Percentiles rank a stretch among this genome's conserved stretches.
Conservation (phyloP, 2,329 filamentous ascomycete genomes). For the Cladosporium oxysporum region DNA sequence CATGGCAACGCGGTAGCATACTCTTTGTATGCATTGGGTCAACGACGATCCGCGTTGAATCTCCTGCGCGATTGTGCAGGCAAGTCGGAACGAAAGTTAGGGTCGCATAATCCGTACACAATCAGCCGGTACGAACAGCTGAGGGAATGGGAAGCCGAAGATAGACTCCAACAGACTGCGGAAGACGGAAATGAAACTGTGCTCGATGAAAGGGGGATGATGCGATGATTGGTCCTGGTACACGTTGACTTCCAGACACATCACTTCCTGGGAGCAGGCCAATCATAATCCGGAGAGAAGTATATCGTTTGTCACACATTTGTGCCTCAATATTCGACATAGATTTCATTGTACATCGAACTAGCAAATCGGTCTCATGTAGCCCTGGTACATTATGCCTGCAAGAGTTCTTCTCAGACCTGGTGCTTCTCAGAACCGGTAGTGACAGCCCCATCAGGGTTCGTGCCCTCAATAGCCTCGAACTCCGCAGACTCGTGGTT, state of each 20-base stretch:
- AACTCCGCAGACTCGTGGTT: constrained; percentile 16
- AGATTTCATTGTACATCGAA: not conserved
- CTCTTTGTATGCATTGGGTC: not conserved
- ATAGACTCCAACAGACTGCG: not conserved
- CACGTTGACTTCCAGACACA: not conserved
- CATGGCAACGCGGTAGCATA: not conserved
- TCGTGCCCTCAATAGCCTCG: constrained; percentile 14
- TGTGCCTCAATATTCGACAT: not conserved
- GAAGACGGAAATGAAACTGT: not conserved
- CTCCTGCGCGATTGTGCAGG: not conserved
- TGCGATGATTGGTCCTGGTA: too few relatives aligned
- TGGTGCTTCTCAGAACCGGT: not conserved
- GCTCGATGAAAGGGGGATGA: too few relatives aligned
- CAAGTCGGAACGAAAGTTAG: not conserved
- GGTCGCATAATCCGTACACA: not conserved
- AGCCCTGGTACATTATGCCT: not conserved
- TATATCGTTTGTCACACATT: not conserved
- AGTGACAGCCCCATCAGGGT: not conserved
- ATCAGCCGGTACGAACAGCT: not conserved
- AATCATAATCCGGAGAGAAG: not conserved
- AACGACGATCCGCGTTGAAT: not conserved
- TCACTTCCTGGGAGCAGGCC: not conserved
- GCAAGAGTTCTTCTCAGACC: not conserved
- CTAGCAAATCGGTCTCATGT: not conserved
- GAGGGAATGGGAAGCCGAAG: not conserved